phyloP scores from a whole-genome alignment of 2,329 filamentous ascomycete genomes.

The Aulographum hederae region DNA sequence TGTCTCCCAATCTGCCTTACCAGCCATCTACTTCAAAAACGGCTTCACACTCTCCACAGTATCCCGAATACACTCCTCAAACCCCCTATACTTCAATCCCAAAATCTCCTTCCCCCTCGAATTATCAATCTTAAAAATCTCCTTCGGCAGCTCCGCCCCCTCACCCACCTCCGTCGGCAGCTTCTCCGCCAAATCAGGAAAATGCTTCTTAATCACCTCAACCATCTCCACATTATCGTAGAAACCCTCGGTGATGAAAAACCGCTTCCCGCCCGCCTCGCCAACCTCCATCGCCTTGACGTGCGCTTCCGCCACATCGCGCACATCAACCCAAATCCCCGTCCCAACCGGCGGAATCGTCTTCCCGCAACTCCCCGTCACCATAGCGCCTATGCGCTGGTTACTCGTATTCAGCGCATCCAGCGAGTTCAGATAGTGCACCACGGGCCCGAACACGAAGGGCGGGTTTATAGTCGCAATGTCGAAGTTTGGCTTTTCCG shows the following conservation, averaged over 20 bases:
- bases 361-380: constrained; percentile 21
- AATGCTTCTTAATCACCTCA: constrained; percentile 35
- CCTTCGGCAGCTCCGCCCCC: constrained; percentile 27
- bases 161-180: constrained; percentile 22
- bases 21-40: constrained; percentile 25
- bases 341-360: constrained; percentile 38
- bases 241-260: constrained; percentile 38
- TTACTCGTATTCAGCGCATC: constrained; percentile 58
- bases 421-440: constrained; percentile 42
- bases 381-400: constrained; percentile 44
- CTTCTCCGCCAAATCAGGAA: constrained; percentile 31
- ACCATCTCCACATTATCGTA: constrained; percentile 43
- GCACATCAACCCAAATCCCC: constrained; percentile 28
- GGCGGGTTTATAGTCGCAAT: constrained; percentile 31
- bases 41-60: constrained; percentile 44
- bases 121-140: constrained; percentile 39
- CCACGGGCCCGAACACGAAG: constrained; percentile 30
- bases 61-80: constrained; percentile 43
- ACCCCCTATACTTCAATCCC: constrained; percentile 37
- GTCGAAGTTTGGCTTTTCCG: constrained; percentile 31
- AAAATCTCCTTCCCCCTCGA: constrained; percentile 34
- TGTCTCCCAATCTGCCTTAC: too few species aligned
- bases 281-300: constrained; percentile 38
- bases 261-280: constrained; percentile 41
- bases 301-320: constrained; percentile 43